Conservation (phyloP, 495 filamentous ascomycete species). For the Hypoxylon cercidicola region DNA sequence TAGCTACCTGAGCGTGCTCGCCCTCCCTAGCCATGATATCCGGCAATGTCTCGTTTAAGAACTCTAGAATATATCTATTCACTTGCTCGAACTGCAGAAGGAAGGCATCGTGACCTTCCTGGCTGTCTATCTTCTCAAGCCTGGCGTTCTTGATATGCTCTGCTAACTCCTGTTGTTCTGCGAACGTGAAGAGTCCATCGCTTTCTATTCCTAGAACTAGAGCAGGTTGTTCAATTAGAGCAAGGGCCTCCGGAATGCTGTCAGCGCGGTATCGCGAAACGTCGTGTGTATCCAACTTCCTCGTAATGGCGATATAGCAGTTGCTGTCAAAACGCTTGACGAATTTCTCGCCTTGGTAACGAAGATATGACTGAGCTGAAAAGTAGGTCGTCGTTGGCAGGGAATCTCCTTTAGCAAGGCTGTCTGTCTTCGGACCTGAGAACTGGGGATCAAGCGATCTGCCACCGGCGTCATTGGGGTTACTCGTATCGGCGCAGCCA, state of each 20-base stretch:
- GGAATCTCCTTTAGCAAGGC: slow-evolving; percentile 53
- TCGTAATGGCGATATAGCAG: slow-evolving; percentile 98
- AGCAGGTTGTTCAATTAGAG: slow-evolving; percentile 83
- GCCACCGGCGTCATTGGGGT: slow-evolving; percentile 48
- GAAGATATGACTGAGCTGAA: slow-evolving; percentile 95
- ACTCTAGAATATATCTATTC: slow-evolving; percentile 84
- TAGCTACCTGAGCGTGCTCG: slow-evolving; percentile 55
- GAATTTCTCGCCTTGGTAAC: slow-evolving; percentile 98
- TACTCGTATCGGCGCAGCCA: slow-evolving; percentile 30
- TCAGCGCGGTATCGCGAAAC: slow-evolving; percentile 76
- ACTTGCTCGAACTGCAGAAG: slow-evolving; percentile 97
- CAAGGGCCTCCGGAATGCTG: slow-evolving; percentile 77
- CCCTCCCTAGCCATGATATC: slow-evolving; percentile 81
- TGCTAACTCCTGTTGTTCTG: slow-evolving; percentile 92
- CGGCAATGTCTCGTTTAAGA: slow-evolving; percentile 82
- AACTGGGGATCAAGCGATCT: slow-evolving; percentile 76
- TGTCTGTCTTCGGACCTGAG: slow-evolving; percentile 65
- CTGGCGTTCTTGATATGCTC: slow-evolving; percentile 80
- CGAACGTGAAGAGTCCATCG: slow-evolving; percentile 95
- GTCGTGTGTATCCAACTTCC: slow-evolving; percentile 98
- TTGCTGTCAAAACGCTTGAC: slow-evolving; percentile 97
- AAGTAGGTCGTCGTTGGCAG: slow-evolving; percentile 84
- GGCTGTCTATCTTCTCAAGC: slow-evolving; percentile 86
- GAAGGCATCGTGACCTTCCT: slow-evolving; percentile 97
- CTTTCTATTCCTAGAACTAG: slow-evolving; percentile 92